Conservation (phyloP, 2,329 filamentous ascomycete species). For the Fusarium falciforme region DNA sequence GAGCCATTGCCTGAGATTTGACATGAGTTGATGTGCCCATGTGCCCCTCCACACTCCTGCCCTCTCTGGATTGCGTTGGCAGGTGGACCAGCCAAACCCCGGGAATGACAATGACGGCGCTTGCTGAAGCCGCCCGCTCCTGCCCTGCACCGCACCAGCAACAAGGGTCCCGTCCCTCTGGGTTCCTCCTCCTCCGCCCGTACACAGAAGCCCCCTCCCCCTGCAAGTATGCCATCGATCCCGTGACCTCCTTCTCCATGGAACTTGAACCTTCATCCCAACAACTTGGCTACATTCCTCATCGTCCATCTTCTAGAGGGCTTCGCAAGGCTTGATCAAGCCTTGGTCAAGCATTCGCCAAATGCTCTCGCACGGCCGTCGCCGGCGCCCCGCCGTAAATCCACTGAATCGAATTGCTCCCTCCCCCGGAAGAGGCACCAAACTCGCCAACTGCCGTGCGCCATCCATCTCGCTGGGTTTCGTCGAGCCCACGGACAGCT, state of each 20-base stretch:
- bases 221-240: background rate
- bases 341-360: slow-evolving; percentile 16
- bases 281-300: slow-evolving; percentile 1
- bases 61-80: slow-evolving; percentile 28
- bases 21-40: background rate
- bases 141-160: background rate
- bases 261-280: background rate
- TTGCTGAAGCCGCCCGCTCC: slow-evolving; percentile 1
- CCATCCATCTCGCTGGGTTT: background rate
- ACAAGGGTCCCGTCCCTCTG: slow-evolving; percentile 16
- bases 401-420: slow-evolving; percentile 12
- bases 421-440: slow-evolving; percentile 20
- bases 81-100: slow-evolving; percentile 27
- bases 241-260: background rate
- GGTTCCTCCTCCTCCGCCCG: background rate
- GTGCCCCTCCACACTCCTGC: slow-evolving; percentile 19
- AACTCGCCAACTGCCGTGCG: slow-evolving; percentile 25
- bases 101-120: slow-evolving; percentile 17
- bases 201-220: background rate
- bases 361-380: slow-evolving; percentile 18
- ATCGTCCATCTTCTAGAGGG: background rate
- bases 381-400: background rate
- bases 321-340: slow-evolving; percentile 9
- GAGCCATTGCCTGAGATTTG: background rate
- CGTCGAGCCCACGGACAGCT: background rate